A percentile compares a stretch with the other conserved stretches of the same genome.
These are phyloP conservation scores for Lactarius vividus DNA, from an alignment of 768 basidiomycete species.

Conservation along the genomic window DNA sequence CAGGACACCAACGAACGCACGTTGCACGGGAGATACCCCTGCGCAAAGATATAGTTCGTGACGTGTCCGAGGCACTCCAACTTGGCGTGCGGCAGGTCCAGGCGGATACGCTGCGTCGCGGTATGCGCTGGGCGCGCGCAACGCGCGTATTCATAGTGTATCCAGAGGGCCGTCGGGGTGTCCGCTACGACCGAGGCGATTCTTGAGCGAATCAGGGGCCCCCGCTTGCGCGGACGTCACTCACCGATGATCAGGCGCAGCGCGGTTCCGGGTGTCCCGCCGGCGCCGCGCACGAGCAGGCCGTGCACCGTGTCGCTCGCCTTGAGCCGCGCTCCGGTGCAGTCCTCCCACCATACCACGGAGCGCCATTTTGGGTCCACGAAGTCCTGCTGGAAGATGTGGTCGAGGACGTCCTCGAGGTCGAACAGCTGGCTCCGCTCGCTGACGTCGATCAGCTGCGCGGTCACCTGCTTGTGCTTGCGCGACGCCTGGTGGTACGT, in stretches of 20 bases:
- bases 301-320: slow-evolving; percentile 39
- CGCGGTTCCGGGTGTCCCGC: slow-evolving; percentile 44
- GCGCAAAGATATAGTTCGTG: slow-evolving; percentile 47
- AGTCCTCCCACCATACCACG: slow-evolving; percentile 45
- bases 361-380: slow-evolving; percentile 45
- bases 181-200: slow-evolving; percentile 38
- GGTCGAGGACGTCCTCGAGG: slow-evolving; percentile 50
- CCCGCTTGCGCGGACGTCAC: too few relatives aligned
- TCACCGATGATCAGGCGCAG: slow-evolving; percentile 47
- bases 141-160: slow-evolving; percentile 43
- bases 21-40: slow-evolving; percentile 39
- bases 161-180: slow-evolving; percentile 42
- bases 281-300: slow-evolving; percentile 38
- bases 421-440: slow-evolving; percentile 41
- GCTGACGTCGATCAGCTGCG: slow-evolving; percentile 49
- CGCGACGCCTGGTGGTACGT: slow-evolving; percentile 49
- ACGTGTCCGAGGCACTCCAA: slow-evolving; percentile 45
- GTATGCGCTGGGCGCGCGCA: slow-evolving; percentile 31
- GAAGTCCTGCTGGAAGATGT: slow-evolving; percentile 45
- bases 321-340: slow-evolving; percentile 39
- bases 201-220: neutral
- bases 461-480: slow-evolving; percentile 40
- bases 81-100: slow-evolving; percentile 35
- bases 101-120: slow-evolving; percentile 44
- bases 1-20: slow-evolving; percentile 42